phyloP scores from a whole-genome alignment of 805 yeast genomes.

The Nakazawaea wickerhamii region DNA sequence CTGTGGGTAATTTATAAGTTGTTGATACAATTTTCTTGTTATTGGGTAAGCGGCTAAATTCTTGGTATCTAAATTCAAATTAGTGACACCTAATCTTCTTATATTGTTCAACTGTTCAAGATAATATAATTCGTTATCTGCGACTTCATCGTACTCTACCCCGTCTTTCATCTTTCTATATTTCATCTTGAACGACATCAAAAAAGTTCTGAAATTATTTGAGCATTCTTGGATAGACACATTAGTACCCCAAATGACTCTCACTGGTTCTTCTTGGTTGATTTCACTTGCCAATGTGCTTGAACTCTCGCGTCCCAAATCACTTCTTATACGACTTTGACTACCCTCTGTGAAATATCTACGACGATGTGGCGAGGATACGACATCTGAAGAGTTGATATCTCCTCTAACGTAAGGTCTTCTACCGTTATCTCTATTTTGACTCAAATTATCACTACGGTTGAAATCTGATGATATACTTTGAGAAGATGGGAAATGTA shows the following conservation, averaged over 20 bases:
- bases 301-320: slow-evolving; percentile 12
- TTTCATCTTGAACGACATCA: slow-evolving; percentile 77
- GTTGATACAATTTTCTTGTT: slow-evolving; percentile 76
- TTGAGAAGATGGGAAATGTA: slow-evolving; percentile 40
- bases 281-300: slow-evolving; percentile 23
- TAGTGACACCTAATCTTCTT: slow-evolving; percentile 74
- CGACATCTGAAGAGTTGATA: slow-evolving; percentile 58
- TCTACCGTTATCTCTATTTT: slow-evolving; percentile 37
- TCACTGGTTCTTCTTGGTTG: slow-evolving; percentile 62
- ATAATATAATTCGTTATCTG: slow-evolving; percentile 72
- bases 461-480: slow-evolving; percentile 17
- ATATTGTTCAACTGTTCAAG: slow-evolving; percentile 67
- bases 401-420: slow-evolving; percentile 68
- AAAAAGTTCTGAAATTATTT: slow-evolving; percentile 71
- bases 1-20: slow-evolving; percentile 88
- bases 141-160: slow-evolving; percentile 30
- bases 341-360: slow-evolving; percentile 48
- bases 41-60: slow-evolving; percentile 72
- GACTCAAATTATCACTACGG: slow-evolving; percentile 30
- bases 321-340: slow-evolving; percentile 21
- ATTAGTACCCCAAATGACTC: slow-evolving; percentile 98
- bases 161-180: slow-evolving; percentile 56
- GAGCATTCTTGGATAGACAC: slow-evolving; percentile 88
- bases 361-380: slow-evolving; percentile 65
- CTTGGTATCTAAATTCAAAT: slow-evolving; percentile 77